Evolutionary conservation across 495 filamentous ascomycete species (phyloP), one percentile per base, ranked within the genome.

Genomic region (Xylaria grammica): DNA sequence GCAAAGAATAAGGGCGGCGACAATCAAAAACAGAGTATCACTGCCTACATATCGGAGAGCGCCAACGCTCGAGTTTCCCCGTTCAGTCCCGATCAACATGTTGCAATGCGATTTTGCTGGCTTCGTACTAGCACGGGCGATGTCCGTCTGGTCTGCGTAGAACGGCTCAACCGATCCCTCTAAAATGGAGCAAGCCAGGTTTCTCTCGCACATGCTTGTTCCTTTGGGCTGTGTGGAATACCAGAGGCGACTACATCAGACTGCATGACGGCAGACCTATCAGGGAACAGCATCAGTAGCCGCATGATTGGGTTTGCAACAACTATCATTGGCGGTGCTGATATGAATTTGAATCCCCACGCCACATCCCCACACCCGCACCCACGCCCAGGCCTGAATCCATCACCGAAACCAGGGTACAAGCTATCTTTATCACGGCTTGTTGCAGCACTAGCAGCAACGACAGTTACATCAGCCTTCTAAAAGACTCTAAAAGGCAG

Each of bases 251-350:
- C 65, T 66, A 69, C 63, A 70, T 64, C 60, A 68, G 45, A 46
- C 38, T 63, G 38, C 71, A 73, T 69, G 51, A 49, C 24, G 20
- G 10, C 38, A 38, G 64, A 66, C 72, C 72, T 74, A 74, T 74
- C 72, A 74, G 45, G 67, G 8, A 61, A 58, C 52, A 57, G 65
- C 58, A 50, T 59, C 54, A 65, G 66, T 70, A 74, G 69, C 72
- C 72, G 72, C 72, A 74, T 66, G 62, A 65, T 63, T 67, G 45
- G 60, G 57, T 67, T 72, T 68, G 57, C 58, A 68, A 56, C 62
- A 30, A 15, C 48, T 62, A 30, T 44, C 30, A 74, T 74, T 72
- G 72, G 72, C 50, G 64, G 63, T 56, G 34, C 49, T 67, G 52
- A 60, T 72, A 70, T 69, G 65, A 49, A 36, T 36, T 63, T 55